Percentiles rank a stretch among this genome's conserved stretches.
phyloP scores from a whole-genome alignment of 2,329 filamentous ascomycete species.

The Ophiobolus disseminans region DNA sequence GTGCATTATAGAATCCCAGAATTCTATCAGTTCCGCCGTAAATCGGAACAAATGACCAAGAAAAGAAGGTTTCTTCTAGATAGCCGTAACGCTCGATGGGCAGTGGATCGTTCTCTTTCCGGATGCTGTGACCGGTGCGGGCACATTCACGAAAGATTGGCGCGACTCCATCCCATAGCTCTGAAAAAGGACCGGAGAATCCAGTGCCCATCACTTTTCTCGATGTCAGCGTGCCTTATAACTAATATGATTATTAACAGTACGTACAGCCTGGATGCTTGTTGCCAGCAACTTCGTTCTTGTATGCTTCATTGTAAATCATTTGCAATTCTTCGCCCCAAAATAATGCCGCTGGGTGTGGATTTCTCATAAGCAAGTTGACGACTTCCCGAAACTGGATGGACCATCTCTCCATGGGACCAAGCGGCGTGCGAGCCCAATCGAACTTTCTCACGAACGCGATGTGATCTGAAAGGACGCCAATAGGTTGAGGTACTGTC shows the following conservation, averaged over 20 bases:
- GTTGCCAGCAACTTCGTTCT: conserved; percentile 39
- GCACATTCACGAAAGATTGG: conserved; percentile 39
- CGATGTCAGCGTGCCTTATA: too few species aligned
- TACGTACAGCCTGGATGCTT: conserved; percentile 42
- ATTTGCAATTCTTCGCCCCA: conserved; percentile 49
- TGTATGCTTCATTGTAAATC: conserved; percentile 50
- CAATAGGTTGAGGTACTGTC: conserved; percentile 29
- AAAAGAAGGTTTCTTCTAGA: conserved; percentile 49
- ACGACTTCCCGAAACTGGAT: conserved; percentile 53
- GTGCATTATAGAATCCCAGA: conserved; percentile 39
- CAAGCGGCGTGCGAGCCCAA: conserved; percentile 58
- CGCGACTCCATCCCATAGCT: conserved; percentile 51
- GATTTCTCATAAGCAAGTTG: conserved; percentile 42
- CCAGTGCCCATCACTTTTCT: conserved; percentile 44
- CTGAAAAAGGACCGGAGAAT: conserved; percentile 44
- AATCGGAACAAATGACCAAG: conserved; percentile 54
- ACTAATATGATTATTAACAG: too few species aligned
- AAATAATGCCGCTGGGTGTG: conserved; percentile 50
- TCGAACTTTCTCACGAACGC: conserved; percentile 53
- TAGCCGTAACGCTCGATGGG: conserved; percentile 39
- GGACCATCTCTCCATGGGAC: conserved; percentile 58
- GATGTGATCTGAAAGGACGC: conserved; percentile 39
- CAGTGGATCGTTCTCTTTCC: conserved; percentile 38
- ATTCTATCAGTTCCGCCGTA: conserved; percentile 47
- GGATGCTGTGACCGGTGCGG: conserved; percentile 34